Base-by-base conservation (phyloP, 208 protist genomes). In the Acanthamoeba polyphaga region DNA sequence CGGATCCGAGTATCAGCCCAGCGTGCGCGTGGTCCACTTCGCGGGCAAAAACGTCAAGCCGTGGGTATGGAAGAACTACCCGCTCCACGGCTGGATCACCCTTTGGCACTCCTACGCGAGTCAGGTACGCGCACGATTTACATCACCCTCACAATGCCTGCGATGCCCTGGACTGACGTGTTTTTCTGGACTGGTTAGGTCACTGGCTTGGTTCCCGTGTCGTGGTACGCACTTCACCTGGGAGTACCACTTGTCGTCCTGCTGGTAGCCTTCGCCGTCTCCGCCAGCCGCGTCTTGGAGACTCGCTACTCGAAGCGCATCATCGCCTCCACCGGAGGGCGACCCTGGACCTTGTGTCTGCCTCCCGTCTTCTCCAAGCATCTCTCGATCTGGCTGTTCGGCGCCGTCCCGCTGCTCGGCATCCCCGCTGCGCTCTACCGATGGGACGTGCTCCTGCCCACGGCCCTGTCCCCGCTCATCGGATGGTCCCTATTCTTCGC, bases 31-130 rank as follows among this genome's bases (percentile, higher is more conserved):
- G 38, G 17, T 87, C 15, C 78, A 87, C 78, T 87, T 87, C n/a
- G 78, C 78, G 4, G 78, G 78, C 24, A 53, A 60, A 8, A 87
- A 87, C 78, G 51, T 87, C 10, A 87, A 87, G 78, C 78, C 78
- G 22, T 87, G 78, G 78, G 22, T 58, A 15, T 87, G 78, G 78
- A 53, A 60, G 46, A 60, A 62, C 24, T 87, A 62, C n/a, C 78
- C 78, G 27, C 34, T 87, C 27, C 78, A 87, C 17, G 78, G 78
- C 29, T 87, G 78, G 78, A 87, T 87, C 78, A 24, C 24, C 19
- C 27, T 38, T 9, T 87, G 78, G 78, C 78, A 87, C 8, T 53
- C 78, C 46, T 87, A 62, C n/a, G 78, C 78, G n/a, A 53, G 9
- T 38, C 12, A 53, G 74, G 74, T 84, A 53, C 27, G 70, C 34